Conservation (phyloP, 257 asterid genomes). For the Eustoma russellianum region DNA sequence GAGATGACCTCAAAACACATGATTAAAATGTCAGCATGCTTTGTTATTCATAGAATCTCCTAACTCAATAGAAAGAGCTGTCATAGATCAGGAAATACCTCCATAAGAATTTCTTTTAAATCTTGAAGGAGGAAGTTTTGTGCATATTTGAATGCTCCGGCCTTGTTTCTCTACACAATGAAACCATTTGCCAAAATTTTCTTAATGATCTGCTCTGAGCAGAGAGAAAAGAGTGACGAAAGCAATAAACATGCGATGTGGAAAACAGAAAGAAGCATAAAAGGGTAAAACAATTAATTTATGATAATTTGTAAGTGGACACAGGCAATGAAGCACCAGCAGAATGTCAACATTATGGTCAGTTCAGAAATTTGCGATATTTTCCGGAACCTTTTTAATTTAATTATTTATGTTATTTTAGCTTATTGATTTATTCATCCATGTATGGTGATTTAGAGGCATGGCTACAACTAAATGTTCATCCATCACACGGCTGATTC, state of each 20-base stretch:
- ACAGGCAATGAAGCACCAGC: no score
- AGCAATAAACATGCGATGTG: background rate
- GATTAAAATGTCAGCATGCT: background rate
- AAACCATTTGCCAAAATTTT: background rate
- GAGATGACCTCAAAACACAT: conserved; percentile 4
- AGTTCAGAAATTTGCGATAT: no score
- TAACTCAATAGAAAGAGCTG: background rate
- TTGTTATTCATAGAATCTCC: background rate
- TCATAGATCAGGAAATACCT: conserved; percentile 37
- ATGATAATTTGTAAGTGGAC: no score
- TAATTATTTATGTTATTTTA: no score
- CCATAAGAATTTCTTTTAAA: conserved; percentile 60
- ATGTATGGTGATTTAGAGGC: no score
- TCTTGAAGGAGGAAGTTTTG: conserved; percentile 87
- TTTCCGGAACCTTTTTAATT: no score
- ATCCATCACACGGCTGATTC: no score
- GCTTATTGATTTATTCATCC: no score
- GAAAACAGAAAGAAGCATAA: no score
- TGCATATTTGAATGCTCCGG: conserved; percentile 71
- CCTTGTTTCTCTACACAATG: conserved; percentile 49
- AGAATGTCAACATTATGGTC: no score
- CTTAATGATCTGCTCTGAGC: background rate
- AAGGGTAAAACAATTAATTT: no score
- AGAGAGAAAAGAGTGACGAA: background rate
- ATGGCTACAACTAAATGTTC: no score